These are phyloP conservation scores for Russula earlei DNA, from an alignment of 768 basidiomycete genomes.

Conservation along the genomic window DNA sequence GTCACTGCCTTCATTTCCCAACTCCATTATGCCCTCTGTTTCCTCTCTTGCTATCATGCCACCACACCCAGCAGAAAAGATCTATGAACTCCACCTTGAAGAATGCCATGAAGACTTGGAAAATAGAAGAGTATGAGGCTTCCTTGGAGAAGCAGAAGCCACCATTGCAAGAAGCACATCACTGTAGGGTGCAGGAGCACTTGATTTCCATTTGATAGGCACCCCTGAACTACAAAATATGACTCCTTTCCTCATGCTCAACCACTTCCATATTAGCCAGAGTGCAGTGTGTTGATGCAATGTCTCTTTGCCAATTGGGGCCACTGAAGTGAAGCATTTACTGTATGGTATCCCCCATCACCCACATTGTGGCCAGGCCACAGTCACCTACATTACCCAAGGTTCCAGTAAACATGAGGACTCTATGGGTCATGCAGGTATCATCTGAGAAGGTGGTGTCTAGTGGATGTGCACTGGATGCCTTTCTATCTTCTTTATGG, in stretches of 20 bases:
- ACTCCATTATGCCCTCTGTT: no score
- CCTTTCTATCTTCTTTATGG: not conserved
- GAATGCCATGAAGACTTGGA: no score
- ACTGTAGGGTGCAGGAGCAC: conserved; percentile 64
- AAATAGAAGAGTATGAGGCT: no score
- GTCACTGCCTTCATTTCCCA: no score
- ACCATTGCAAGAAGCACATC: no score
- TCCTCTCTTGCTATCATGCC: no score
- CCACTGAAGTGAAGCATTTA: no score
- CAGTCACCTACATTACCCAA: conserved; percentile 83
- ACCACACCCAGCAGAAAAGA: no score
- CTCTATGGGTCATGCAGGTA: conserved; percentile 76
- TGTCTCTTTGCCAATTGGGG: not conserved
- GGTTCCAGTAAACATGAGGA: conserved; percentile 85
- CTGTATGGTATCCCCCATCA: conserved; percentile 85
- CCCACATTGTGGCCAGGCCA: conserved; percentile 84
- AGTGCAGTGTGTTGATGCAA: conserved; percentile 45
- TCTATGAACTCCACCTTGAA: no score
- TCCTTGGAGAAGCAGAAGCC: no score
- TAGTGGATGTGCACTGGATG: conserved; percentile 91
- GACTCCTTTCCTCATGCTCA: conserved; percentile 86
- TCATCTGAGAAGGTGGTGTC: conserved; percentile 71
- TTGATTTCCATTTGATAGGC: conserved; percentile 83
- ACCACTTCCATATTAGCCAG: conserved; percentile 64
- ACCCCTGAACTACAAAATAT: conserved; percentile 63